Evolutionary conservation across 1,139 yeast genomes (phyloP).

Genomic region (Magnusiomyces fungicola): DNA sequence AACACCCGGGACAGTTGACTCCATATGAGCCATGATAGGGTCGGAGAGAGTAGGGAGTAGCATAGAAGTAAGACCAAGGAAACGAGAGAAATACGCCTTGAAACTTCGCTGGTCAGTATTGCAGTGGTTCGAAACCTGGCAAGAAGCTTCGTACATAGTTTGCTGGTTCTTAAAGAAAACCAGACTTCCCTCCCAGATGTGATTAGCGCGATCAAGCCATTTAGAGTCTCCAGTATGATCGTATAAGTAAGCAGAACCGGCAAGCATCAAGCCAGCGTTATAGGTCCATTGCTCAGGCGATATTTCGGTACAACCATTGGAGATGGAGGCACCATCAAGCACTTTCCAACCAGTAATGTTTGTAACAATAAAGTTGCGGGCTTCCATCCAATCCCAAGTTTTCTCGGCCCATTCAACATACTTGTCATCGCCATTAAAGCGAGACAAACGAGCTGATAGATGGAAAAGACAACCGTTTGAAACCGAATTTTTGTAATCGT

Average conservation of each 20-base stretch:
- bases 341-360: conserved; percentile 36
- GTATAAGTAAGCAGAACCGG: conserved; percentile 79
- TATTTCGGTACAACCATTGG: conserved; percentile 51
- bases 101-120: conserved; percentile 87
- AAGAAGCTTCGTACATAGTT: conserved; percentile 73
- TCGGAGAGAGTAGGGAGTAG: conserved; percentile 58
- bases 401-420: conserved; percentile 75
- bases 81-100: conserved; percentile 72
- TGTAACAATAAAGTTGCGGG: conserved; percentile 48
- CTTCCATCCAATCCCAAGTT: conserved; percentile 76
- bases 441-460: conserved; percentile 76
- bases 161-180: conserved; percentile 51
- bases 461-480: conserved; percentile 87
- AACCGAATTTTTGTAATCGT: conserved; percentile 84
- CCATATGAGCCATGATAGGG: conserved; percentile 45
- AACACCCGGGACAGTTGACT: conserved; percentile 68
- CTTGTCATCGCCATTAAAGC: conserved; percentile 64
- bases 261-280: conserved; percentile 70
- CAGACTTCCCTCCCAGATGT: conserved; percentile 39
- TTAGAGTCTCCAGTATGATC: conserved; percentile 57
- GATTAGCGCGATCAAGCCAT: conserved; percentile 53
- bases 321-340: conserved; percentile 70
- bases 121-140: conserved; percentile 57
- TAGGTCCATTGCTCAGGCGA: conserved; percentile 75
- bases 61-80: conserved; percentile 65